Evolutionary conservation across 257 asterid genomes (phyloP).

Genomic region (Agastache rugosa): DNA sequence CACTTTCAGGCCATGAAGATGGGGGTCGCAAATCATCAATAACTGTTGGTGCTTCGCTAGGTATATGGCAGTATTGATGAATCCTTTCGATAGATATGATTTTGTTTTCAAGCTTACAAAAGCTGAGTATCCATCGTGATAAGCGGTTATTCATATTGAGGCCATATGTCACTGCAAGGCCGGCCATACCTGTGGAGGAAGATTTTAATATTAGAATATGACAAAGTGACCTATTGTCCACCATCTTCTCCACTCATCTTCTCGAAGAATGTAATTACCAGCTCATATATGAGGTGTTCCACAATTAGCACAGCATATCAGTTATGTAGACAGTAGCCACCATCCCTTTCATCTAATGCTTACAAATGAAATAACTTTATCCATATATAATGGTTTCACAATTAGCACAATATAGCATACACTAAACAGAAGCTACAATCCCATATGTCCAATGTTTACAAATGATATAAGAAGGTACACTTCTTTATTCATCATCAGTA

Average conservation of each 20-base stretch:
- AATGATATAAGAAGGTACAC: not conserved
- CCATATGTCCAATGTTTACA: not conserved
- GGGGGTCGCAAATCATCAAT: constrained; percentile 79
- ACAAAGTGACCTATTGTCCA: not conserved
- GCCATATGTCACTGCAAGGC: constrained; percentile 97
- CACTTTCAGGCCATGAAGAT: constrained; percentile 88
- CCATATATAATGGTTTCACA: not conserved
- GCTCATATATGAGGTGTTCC: not conserved
- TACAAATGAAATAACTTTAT: not conserved
- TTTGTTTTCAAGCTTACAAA: constrained; percentile 98
- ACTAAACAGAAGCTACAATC: not conserved
- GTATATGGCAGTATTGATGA: constrained; percentile 85
- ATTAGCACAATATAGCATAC: not conserved
- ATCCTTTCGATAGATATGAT: constrained; percentile 93
- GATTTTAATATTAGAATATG: not conserved
- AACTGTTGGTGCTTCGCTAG: constrained; percentile 84
- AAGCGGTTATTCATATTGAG: constrained; percentile 92
- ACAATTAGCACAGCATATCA: not conserved
- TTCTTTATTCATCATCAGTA: not conserved
- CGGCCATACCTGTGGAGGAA: constrained; percentile 72
- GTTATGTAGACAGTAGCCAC: not conserved
- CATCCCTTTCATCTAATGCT: not conserved
- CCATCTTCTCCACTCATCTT: not conserved
- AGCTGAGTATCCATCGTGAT: constrained; percentile 98
- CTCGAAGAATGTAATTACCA: not conserved